Base-by-base conservation (phyloP, 352 stramenopile genomes). In the Saprolegnia parasitica region DNA sequence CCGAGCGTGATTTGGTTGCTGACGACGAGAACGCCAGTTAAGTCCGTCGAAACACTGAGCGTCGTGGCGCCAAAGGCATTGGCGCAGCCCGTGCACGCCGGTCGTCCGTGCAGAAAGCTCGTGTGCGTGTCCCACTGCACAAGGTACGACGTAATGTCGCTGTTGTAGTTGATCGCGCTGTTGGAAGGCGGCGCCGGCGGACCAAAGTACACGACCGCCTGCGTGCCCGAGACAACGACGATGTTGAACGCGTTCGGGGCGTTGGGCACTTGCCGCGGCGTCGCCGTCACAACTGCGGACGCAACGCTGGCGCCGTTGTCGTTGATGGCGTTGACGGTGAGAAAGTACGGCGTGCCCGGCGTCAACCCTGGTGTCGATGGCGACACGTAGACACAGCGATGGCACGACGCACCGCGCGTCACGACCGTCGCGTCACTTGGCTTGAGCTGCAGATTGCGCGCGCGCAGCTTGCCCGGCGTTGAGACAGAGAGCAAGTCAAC, bases 171-270 rank as follows among this genome's bases (percentile, higher is more conserved):
- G 40, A 76, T 83, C 50, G 87, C 76, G 64, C 80, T 89, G 35
- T 77, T 77, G 0, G 73, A 76, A 11, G 77, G 72, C 3, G 90
- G 64, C 0, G 75, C 50, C 4, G 92, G 93, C 37, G 91, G 84
- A 35, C 80, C 87, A 74, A 97, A 98, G 56, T 88, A 92, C 5
- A 98, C 87, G 65, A 97, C 83, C 11, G 98, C 73, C 62, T 96
- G 83, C 24, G 82, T 76, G 5, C 91, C 89, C 37, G 92, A 98
- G 1, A 98, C 77, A n/a, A 96, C 87, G 23, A 76, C 56, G 0
- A 98, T 65, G 45, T 86, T 74, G n/a, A 98, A 80, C 67, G 96
- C 89, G 20, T 83, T 93, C n/a, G 92, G 93, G 0, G 89, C 81
- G 62, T 82, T 83, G 21, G 93, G 93, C 18, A 98, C 86, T 78